A percentile compares a stretch with the other conserved stretches of the same genome.
phyloP scores from a whole-genome alignment of 208 protist genomes.

The Trypanosoma theileri region DNA sequence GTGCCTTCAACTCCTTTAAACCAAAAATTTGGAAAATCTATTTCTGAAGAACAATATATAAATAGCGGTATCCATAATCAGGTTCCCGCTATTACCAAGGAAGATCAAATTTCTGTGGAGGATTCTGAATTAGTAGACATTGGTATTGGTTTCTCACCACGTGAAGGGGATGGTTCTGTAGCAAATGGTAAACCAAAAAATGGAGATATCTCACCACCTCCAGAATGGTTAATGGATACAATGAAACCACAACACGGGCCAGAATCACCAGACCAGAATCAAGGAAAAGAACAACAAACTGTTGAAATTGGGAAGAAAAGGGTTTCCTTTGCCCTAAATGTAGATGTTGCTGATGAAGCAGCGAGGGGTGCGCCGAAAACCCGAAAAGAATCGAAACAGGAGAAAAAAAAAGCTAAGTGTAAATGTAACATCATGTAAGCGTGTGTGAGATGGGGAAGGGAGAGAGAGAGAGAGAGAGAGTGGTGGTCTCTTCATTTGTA shows the following conservation, averaged over 20 bases:
- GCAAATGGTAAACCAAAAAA: neutral
- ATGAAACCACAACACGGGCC: neutral
- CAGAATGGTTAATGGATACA: neutral
- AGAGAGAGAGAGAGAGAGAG: no score
- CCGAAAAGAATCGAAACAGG: slow-evolving; percentile 12
- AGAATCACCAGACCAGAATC: neutral
- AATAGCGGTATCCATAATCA: no score
- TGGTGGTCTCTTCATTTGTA: no score
- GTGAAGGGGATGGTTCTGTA: slow-evolving; percentile 4
- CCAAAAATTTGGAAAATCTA: neutral
- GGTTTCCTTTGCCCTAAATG: slow-evolving; percentile 4
- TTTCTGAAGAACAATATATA: neutral
- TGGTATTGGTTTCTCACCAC: slow-evolving; percentile 9
- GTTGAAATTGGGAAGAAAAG: neutral
- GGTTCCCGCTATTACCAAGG: neutral
- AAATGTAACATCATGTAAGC: slow-evolving; percentile 54
- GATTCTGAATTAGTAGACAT: slow-evolving; percentile 8
- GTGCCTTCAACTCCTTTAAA: neutral
- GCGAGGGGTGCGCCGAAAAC: neutral
- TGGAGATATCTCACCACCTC: neutral
- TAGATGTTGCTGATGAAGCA: neutral
- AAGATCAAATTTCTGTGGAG: neutral
- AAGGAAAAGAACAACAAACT: slow-evolving; percentile 1
- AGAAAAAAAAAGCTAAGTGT: slow-evolving; percentile 47
- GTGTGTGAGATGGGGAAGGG: neutral